Evolutionary conservation across 2,329 filamentous ascomycete species (phyloP).

Genomic region (Stagonosporopsis tanaceti): DNA sequence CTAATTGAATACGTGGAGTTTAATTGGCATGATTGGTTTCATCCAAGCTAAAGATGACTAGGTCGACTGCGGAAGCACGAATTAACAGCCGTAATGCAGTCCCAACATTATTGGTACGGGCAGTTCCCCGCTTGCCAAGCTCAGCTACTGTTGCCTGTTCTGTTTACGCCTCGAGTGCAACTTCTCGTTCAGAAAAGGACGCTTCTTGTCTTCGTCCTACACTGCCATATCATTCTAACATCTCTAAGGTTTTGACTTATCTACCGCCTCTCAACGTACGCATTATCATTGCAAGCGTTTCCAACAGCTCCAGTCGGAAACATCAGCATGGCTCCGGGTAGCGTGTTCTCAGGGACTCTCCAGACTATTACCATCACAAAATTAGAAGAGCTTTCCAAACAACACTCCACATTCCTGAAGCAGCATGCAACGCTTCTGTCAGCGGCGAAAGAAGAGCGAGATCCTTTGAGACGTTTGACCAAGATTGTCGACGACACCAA

Average conservation of each 20-base stretch:
- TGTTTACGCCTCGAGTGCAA: not conserved
- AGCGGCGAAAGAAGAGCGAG: slow-evolving; percentile 21
- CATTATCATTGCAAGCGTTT: too few relatives aligned
- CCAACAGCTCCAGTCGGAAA: not conserved
- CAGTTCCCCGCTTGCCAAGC: slow-evolving; percentile 7
- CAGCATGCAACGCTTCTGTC: slow-evolving; percentile 33
- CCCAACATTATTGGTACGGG: not conserved
- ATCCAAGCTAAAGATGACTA: too few relatives aligned
- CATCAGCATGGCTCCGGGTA: slow-evolving; percentile 35
- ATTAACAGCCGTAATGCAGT: not conserved
- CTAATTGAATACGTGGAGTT: not conserved
- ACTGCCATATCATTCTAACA: not conserved
- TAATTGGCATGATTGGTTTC: not conserved
- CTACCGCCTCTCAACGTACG: not conserved
- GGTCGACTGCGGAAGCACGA: not conserved
- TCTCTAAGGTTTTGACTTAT: not conserved
- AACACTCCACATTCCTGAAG: slow-evolving; percentile 40
- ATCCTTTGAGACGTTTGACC: slow-evolving; percentile 36
- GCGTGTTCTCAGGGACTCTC: slow-evolving; percentile 46
- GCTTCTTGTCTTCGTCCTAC: not conserved
- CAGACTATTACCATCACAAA: slow-evolving; percentile 49
- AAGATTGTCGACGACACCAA: slow-evolving; percentile 42
- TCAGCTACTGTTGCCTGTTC: slow-evolving; percentile 5
- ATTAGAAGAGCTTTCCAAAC: slow-evolving; percentile 49
- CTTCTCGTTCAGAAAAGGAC: not conserved